Conservation (phyloP, 305 asterid species). For the Fraxinus velutina region DNA sequence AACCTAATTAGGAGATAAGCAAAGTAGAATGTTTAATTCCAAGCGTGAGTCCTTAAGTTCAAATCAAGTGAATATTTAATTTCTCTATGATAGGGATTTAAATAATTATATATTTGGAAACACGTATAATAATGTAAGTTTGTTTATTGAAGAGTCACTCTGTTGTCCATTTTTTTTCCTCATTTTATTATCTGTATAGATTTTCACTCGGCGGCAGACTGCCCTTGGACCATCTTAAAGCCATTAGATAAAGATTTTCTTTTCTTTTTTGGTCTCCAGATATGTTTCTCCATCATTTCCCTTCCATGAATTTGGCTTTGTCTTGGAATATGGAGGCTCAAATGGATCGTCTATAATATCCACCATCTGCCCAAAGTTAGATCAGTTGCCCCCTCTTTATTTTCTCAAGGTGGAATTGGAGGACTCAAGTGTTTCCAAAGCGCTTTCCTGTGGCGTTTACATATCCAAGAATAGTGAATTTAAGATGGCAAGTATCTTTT, state of each 20-base stretch:
- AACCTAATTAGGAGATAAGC: conserved; percentile 1
- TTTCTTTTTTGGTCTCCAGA: conserved; percentile 36
- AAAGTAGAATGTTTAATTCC: background rate
- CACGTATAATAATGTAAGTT: background rate
- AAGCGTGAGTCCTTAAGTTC: background rate
- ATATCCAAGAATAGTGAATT: conserved; percentile 30
- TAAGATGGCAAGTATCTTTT: conserved; percentile 29
- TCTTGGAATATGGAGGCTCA: conserved; percentile 73
- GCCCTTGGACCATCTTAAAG: conserved; percentile 15
- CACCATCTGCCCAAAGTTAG: conserved; percentile 34
- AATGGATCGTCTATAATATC: conserved; percentile 49
- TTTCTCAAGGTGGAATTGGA: conserved; percentile 61
- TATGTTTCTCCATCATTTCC: conserved; percentile 53
- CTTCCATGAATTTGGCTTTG: conserved; percentile 41
- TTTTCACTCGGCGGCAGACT: background rate
- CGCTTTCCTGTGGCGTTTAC: conserved; percentile 47
- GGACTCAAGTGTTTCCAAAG: conserved; percentile 41
- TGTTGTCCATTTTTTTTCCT: background rate
- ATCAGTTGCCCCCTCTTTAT: conserved; percentile 41
- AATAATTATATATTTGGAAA: background rate
- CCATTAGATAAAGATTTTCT: conserved; percentile 23
- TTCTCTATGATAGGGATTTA: background rate
- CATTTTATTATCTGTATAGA: conserved; percentile 4
- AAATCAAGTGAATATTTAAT: background rate
- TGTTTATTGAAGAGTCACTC: background rate